A percentile compares a stretch with the other conserved stretches of the same genome.
These are phyloP conservation scores for Phoma herbarum DNA, from an alignment of 2,329 filamentous ascomycete genomes.

Conservation along the genomic window DNA sequence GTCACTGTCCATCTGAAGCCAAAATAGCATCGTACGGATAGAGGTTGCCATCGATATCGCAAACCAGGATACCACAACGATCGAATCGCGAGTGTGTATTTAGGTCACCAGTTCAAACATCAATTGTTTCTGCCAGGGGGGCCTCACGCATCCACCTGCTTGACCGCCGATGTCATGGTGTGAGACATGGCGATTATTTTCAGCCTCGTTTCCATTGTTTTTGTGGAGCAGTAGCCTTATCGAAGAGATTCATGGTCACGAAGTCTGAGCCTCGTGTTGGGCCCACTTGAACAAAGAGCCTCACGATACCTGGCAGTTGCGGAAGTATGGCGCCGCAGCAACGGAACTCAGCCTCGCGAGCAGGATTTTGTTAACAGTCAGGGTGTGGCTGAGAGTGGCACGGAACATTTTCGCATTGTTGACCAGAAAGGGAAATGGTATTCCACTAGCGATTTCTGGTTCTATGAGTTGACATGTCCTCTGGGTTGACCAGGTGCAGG, in stretches of 20 bases:
- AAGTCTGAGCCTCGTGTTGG: constrained; percentile 11
- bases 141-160: neutral
- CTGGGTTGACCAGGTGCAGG: neutral
- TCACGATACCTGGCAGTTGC: neutral
- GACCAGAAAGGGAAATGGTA: neutral
- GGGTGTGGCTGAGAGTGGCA: neutral
- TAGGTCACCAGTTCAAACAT: neutral
- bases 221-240: neutral
- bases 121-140: neutral
- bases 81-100: neutral
- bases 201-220: neutral
- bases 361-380: neutral
- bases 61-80: neutral
- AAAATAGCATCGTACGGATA: neutral
- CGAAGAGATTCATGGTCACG: neutral
- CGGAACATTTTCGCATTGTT: constrained; percentile 3
- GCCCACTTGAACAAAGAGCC: constrained; percentile 3
- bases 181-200: constrained; percentile 5
- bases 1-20: constrained; percentile 11
- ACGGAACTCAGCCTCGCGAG: constrained; percentile 1
- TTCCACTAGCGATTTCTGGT: neutral
- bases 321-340: neutral
- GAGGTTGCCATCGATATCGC: neutral
- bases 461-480: no score
- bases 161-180: neutral